Conservation (phyloP, 306 rosid species). For the Hippophae gyantsensis region DNA sequence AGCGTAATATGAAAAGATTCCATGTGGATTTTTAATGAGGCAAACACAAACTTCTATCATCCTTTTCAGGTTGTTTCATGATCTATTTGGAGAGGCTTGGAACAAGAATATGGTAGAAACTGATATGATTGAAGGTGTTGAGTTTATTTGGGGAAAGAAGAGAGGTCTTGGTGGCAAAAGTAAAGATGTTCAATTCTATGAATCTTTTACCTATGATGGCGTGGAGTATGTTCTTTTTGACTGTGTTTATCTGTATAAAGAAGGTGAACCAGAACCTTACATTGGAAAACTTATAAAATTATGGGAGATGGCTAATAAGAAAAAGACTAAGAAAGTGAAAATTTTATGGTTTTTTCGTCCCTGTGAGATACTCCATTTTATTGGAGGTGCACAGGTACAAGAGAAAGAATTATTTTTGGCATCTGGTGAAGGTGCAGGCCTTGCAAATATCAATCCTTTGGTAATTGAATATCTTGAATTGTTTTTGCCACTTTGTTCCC, state of each 20-base stretch:
- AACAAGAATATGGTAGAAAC: constrained; percentile 37
- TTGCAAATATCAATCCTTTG: constrained; percentile 62
- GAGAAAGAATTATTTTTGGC: constrained; percentile 75
- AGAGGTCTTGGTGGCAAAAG: constrained; percentile 41
- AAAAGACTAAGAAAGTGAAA: constrained; percentile 56
- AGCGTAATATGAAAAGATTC: neutral
- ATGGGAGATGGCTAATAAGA: constrained; percentile 54
- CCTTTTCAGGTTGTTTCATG: constrained; percentile 6
- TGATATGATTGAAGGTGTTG: constrained; percentile 22
- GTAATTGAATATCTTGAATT: constrained; percentile 28
- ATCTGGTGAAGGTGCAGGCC: constrained; percentile 68
- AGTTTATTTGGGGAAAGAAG: constrained; percentile 58
- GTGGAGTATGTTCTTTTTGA: constrained; percentile 54
- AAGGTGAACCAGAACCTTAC: constrained; percentile 57
- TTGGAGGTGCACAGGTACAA: constrained; percentile 25
- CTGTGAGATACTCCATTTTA: constrained; percentile 47
- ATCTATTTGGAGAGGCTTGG: constrained; percentile 4
- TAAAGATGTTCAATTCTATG: constrained; percentile 45
- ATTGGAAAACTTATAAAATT: constrained; percentile 65
- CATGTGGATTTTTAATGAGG: neutral
- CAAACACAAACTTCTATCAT: neutral
- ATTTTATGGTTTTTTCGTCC: constrained; percentile 84
- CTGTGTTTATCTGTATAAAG: constrained; percentile 54
- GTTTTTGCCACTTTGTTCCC: neutral
- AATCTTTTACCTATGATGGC: constrained; percentile 59